Base-by-base conservation (phyloP, 2,329 filamentous ascomycete genomes). In the Furcasterigmium sp. region DNA sequence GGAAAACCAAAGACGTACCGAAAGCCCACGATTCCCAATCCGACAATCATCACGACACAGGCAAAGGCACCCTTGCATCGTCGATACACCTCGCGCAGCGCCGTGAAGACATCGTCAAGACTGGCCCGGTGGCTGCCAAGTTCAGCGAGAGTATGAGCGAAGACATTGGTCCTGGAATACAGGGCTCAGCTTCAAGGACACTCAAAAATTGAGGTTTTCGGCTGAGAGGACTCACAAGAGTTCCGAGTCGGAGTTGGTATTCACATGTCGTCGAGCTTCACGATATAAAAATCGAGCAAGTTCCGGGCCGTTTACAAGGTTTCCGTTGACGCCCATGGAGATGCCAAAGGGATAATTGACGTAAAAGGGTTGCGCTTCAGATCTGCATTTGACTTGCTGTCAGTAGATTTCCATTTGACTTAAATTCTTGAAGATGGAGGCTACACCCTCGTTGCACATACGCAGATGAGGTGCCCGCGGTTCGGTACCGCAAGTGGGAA, bases 171-270 rank as follows among this genome's bases (percentile, higher is more conserved):
- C 72, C 60, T 63, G 23, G 8, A 42, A n/a, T 39, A 11, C 21
- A 30, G 15, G 25, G 23, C 37, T 14, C 15, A 18, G 10, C 10
- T 9, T 8, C 3, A 9, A n/a, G n/a, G n/a, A n/a, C n/a, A n/a
- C n/a, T n/a, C n/a, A n/a, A n/a, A n/a, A n/a, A n/a, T n/a, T n/a
- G 8, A 26, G n/a, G n/a, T n/a, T n/a, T n/a, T n/a, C n/a, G n/a
- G n/a, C n/a, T n/a, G n/a, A 4, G 29, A 10, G 3, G 7, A 36
- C 52, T 8, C 44, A 55, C 69, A 93, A 87, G 48, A 91, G 68
- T 68, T 95, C 90, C 53, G 84, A 89, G 67, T 95, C 89, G 45
- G 84, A 90, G 56, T 94, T 88, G 23, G 89, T 91, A 66, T 95
- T 96, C 70, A 93, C 87, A 62, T 94, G 88, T 53, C 87, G 78